Evolutionary conservation across 208 protist species (phyloP).

Genomic region (Leishmania turanica): DNA sequence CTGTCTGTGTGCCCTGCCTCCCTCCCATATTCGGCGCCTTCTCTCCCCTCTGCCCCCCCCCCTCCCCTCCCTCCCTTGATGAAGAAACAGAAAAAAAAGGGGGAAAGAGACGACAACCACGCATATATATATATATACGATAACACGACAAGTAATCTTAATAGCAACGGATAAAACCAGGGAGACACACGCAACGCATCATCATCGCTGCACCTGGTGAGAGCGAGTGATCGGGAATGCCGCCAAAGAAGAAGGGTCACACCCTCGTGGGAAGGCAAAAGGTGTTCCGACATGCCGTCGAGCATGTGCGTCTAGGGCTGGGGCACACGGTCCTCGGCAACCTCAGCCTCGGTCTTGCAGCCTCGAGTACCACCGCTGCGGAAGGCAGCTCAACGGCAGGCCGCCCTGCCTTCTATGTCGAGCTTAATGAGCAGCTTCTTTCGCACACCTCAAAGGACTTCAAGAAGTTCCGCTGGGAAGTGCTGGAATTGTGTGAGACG

Average conservation of each 20-base stretch:
- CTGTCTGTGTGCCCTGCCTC: no score
- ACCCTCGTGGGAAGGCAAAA: constrained; percentile 71
- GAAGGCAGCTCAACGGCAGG: constrained; percentile 17
- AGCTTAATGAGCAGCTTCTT: constrained; percentile 86
- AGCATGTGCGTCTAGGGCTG: constrained; percentile 89
- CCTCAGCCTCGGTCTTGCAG: constrained; percentile 68
- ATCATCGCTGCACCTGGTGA: not conserved
- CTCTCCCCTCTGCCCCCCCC: not conserved
- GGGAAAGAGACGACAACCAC: not conserved
- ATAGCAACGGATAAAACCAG: not conserved
- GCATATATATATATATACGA: not conserved
- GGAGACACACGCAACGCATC: not conserved
- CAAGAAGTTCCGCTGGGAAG: constrained; percentile 82
- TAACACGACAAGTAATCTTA: not conserved
- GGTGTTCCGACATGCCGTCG: constrained; percentile 86
- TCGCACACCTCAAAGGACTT: constrained; percentile 85
- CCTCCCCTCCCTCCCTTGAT: not conserved
- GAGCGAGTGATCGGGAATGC: constrained; percentile 40
- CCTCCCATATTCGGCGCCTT: no score
- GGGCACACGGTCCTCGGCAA: constrained; percentile 84
- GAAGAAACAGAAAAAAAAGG: not conserved
- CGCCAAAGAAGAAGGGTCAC: constrained; percentile 78
- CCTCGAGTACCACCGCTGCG: constrained; percentile 10
- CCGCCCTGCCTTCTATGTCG: constrained; percentile 70
- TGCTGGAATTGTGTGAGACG: constrained; percentile 72